Percentiles rank a stretch among this genome's conserved stretches.
These are phyloP conservation scores for Physaria fendleri DNA, from an alignment of 345 rosid genomes.

Conservation along the genomic window DNA sequence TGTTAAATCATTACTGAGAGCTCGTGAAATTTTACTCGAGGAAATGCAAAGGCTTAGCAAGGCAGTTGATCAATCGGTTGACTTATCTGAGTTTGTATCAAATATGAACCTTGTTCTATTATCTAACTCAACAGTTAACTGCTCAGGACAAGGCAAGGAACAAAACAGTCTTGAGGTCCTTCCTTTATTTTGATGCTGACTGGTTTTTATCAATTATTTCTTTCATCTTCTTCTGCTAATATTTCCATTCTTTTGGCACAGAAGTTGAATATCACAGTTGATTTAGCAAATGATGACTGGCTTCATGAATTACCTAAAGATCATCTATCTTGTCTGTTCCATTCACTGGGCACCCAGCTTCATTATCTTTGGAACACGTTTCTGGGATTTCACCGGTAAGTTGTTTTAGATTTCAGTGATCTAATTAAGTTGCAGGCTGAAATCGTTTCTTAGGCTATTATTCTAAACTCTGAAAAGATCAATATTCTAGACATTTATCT, in stretches of 20 bases:
- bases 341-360: conserved; percentile 58
- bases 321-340: conserved; percentile 41
- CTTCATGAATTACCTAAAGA: conserved; percentile 44
- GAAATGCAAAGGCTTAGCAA: conserved; percentile 63
- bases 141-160: conserved; percentile 55
- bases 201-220: not conserved
- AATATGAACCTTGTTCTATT: conserved; percentile 41
- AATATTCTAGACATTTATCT: conserved; percentile 9
- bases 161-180: conserved; percentile 75
- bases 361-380: conserved; percentile 69
- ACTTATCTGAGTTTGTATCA: conserved; percentile 50
- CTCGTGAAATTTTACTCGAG: conserved; percentile 56
- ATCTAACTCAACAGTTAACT: conserved; percentile 35
- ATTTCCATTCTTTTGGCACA: conserved; percentile 32
- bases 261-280: conserved; percentile 39
- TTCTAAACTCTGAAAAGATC: not conserved
- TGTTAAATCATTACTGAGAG: conserved; percentile 61
- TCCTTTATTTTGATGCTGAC: conserved; percentile 34
- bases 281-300: conserved; percentile 38
- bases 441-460: not conserved
- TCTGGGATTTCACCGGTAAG: conserved; percentile 85
- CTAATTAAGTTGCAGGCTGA: not conserved
- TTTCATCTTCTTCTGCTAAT: conserved; percentile 2
- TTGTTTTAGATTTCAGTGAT: not conserved
- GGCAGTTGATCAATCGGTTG: conserved; percentile 42